Percentiles rank a stretch among this genome's conserved stretches.
Conservation (phyloP, 2,329 filamentous ascomycete genomes). For the Sphaerulina populicola region DNA sequence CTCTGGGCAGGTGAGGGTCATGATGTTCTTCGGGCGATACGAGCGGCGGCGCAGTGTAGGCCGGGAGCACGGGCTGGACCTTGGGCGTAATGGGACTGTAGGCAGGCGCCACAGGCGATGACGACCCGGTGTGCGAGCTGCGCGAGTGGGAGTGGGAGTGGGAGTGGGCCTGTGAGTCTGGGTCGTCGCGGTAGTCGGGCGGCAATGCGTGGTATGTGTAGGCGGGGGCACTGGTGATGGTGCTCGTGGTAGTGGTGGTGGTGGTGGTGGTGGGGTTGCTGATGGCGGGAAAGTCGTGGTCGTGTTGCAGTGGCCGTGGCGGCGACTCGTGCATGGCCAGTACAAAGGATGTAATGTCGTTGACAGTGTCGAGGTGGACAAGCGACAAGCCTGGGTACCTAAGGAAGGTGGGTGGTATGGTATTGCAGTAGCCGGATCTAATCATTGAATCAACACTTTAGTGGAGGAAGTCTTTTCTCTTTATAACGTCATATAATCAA, state of each 20-base stretch:
- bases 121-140: slow-evolving; percentile 9
- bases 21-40: slow-evolving; percentile 14
- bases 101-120: slow-evolving; percentile 23
- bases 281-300: not conserved
- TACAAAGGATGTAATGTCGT: too few relatives aligned
- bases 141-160: not conserved
- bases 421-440: too few relatives aligned
- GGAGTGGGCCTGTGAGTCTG: not conserved
- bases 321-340: not conserved
- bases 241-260: not conserved
- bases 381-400: too few relatives aligned
- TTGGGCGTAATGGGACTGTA: slow-evolving; percentile 33
- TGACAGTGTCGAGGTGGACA: too few relatives aligned
- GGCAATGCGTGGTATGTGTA: slow-evolving; percentile 3
- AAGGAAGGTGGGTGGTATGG: too few relatives aligned
- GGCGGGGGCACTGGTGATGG: not conserved
- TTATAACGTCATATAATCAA: too few relatives aligned
- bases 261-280: not conserved
- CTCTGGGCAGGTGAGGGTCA: not conserved
- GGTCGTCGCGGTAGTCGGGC: not conserved
- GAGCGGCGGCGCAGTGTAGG: slow-evolving; percentile 8
- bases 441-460: too few relatives aligned
- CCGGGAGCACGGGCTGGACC: slow-evolving; percentile 27
- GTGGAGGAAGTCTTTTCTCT: too few relatives aligned
- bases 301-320: not conserved